These are phyloP conservation scores for Metschnikowia bowlesiae DNA, from an alignment of 805 yeast species.

Conservation along the genomic window DNA sequence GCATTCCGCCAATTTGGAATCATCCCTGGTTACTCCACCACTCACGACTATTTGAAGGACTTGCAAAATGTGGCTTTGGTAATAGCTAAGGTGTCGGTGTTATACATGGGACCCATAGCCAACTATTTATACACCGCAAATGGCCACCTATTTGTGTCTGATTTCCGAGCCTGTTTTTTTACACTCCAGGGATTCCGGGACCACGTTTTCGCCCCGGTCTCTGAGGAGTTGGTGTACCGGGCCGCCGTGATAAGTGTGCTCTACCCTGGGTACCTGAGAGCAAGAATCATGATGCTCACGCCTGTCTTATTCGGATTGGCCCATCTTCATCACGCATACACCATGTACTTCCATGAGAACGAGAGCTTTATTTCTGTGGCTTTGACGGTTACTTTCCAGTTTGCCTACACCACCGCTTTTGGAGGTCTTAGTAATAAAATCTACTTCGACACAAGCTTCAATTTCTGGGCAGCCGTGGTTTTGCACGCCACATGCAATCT, in stretches of 20 bases:
- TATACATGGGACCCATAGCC: slow-evolving; percentile 20
- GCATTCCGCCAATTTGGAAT: slow-evolving; percentile 26
- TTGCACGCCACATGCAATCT: slow-evolving; percentile 68
- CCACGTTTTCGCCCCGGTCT: slow-evolving; percentile 64
- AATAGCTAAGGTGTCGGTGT: slow-evolving; percentile 10
- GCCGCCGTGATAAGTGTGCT: slow-evolving; percentile 35
- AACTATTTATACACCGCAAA: slow-evolving; percentile 9
- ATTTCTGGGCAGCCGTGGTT: slow-evolving; percentile 51
- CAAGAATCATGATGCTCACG: slow-evolving; percentile 6
- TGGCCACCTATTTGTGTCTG: slow-evolving; percentile 10
- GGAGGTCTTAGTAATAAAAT: slow-evolving; percentile 62
- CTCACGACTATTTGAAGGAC: slow-evolving; percentile 9
- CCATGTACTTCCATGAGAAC: slow-evolving; percentile 29
- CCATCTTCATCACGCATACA: slow-evolving; percentile 71
- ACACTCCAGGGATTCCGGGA: slow-evolving; percentile 49
- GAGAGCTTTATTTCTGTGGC: slow-evolving; percentile 27
- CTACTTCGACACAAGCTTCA: slow-evolving; percentile 45
- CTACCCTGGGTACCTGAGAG: slow-evolving; percentile 8
- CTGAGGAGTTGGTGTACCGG: slow-evolving; percentile 74
- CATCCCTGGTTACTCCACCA: slow-evolving; percentile 28
- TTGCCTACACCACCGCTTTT: slow-evolving; percentile 62
- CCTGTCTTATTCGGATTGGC: slow-evolving; percentile 74
- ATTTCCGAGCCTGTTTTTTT: slow-evolving; percentile 17
- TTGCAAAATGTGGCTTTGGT: slow-evolving; percentile 11
- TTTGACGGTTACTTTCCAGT: slow-evolving; percentile 45